Conservation (phyloP, 805 yeast genomes). For the Candida parachauliodes region DNA sequence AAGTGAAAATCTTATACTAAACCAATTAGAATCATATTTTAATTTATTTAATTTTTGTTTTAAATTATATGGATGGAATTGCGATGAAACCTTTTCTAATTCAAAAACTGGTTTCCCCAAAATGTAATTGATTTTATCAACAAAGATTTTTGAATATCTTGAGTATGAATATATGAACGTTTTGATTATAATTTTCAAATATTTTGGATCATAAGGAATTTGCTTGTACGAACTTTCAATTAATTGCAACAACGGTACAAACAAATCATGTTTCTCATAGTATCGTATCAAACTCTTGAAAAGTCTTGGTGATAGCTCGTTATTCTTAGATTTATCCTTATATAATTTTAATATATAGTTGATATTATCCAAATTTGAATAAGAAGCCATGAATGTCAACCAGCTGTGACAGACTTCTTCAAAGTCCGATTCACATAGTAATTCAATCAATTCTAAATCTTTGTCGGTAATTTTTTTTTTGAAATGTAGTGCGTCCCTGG, state of each 20-base stretch:
- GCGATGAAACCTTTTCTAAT: conserved; percentile 20
- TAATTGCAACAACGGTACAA: conserved; percentile 25
- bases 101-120: conserved; percentile 15
- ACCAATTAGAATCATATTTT: conserved; percentile 27
- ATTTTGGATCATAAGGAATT: conserved; percentile 20
- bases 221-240: conserved; percentile 14
- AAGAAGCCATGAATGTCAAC: conserved; percentile 25
- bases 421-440: conserved; percentile 14
- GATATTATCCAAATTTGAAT: conserved; percentile 24
- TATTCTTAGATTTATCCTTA: conserved; percentile 22
- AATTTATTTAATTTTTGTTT: conserved; percentile 14
- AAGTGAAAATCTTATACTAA: neutral
- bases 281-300: conserved; percentile 23
- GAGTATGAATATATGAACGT: conserved; percentile 34
- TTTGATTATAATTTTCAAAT: conserved; percentile 20
- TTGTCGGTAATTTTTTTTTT: conserved; percentile 24
- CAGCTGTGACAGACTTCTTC: conserved; percentile 25
- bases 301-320: conserved; percentile 16
- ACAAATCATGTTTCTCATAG: conserved; percentile 24
- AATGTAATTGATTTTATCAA: conserved; percentile 11
- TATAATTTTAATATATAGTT: conserved; percentile 19
- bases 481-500: conserved; percentile 20
- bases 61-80: conserved; percentile 23
- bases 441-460: conserved; percentile 20
- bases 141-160: conserved; percentile 17